Conservation (phyloP, 2,329 filamentous ascomycete species). For the Beauveria sp. region DNA sequence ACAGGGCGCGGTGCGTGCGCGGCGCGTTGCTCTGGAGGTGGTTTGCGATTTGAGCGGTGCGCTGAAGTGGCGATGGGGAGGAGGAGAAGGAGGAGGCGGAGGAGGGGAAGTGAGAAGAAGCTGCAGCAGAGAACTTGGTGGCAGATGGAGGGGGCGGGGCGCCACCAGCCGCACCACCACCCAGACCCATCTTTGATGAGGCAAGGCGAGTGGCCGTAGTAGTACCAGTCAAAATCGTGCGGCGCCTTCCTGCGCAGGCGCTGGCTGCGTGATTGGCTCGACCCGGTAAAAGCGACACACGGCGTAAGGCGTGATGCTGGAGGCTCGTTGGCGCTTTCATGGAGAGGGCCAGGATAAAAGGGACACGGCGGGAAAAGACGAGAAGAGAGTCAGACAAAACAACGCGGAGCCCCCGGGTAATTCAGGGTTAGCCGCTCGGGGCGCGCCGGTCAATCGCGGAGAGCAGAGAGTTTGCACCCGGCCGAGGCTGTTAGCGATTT, state of each 20-base stretch:
- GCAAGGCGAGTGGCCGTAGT: neutral
- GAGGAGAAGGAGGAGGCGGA: conserved; percentile 16
- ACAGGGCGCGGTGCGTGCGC: conserved; percentile 17
- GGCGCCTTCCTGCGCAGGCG: neutral
- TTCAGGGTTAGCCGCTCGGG: neutral
- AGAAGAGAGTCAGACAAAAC: neutral
- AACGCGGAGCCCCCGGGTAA: neutral
- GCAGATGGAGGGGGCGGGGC: conserved; percentile 32
- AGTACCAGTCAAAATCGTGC: neutral
- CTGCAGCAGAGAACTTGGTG: conserved; percentile 11
- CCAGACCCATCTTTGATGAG: conserved; percentile 18
- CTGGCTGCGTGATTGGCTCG: conserved; percentile 5
- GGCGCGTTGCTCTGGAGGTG: conserved; percentile 37
- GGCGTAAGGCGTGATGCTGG: conserved; percentile 7
- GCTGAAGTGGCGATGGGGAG: conserved; percentile 40
- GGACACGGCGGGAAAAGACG: neutral
- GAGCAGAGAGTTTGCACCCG: neutral
- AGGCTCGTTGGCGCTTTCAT: neutral
- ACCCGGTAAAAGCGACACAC: neutral
- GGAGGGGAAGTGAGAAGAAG: conserved; percentile 17
- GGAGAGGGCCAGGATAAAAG: neutral
- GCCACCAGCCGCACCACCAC: conserved; percentile 8
- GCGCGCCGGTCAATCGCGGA: conserved; percentile 1
- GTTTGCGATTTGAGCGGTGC: conserved; percentile 47
- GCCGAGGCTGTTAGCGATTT: neutral